These are phyloP conservation scores for Alternaria incomplexa DNA, from an alignment of 2,329 filamentous ascomycete species.

Conservation along the genomic window DNA sequence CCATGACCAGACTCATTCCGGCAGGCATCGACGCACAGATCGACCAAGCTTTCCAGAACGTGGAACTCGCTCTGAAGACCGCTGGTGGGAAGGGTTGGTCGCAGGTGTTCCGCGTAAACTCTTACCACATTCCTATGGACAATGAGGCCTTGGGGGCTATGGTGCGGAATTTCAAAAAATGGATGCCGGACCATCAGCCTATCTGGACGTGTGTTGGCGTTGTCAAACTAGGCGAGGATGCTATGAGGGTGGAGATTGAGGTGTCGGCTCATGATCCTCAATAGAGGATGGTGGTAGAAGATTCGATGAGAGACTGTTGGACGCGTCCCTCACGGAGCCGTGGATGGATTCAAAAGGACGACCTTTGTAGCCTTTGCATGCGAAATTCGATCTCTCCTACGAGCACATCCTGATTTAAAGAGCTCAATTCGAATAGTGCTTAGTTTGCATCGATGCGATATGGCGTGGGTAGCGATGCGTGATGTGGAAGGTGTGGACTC, in stretches of 20 bases:
- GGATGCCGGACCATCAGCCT: constrained; percentile 31
- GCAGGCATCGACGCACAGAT: constrained; percentile 38
- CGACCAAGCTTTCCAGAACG: constrained; percentile 61
- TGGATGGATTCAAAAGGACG: too few relatives aligned
- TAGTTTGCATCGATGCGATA: neutral
- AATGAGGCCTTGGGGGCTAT: constrained; percentile 25
- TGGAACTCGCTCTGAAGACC: constrained; percentile 58
- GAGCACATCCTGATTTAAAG: neutral
- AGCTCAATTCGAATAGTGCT: neutral
- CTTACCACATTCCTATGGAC: constrained; percentile 28
- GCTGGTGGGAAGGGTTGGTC: constrained; percentile 64
- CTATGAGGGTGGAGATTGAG: constrained; percentile 51
- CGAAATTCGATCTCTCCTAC: neutral
- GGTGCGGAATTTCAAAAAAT: constrained; percentile 30
- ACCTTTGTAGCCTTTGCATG: neutral
- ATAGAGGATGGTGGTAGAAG: neutral
- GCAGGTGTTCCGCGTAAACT: constrained; percentile 55
- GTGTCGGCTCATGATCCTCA: constrained; percentile 20
- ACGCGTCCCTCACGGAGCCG: neutral
- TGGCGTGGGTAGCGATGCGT: neutral
- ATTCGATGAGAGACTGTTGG: neutral
- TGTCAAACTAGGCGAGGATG: constrained; percentile 25
- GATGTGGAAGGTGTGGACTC: neutral
- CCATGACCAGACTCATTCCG: constrained; percentile 20
- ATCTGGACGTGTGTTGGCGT: constrained; percentile 32